These are phyloP conservation scores for Croton setiger DNA, from an alignment of 441 rosid species.

Conservation along the genomic window DNA sequence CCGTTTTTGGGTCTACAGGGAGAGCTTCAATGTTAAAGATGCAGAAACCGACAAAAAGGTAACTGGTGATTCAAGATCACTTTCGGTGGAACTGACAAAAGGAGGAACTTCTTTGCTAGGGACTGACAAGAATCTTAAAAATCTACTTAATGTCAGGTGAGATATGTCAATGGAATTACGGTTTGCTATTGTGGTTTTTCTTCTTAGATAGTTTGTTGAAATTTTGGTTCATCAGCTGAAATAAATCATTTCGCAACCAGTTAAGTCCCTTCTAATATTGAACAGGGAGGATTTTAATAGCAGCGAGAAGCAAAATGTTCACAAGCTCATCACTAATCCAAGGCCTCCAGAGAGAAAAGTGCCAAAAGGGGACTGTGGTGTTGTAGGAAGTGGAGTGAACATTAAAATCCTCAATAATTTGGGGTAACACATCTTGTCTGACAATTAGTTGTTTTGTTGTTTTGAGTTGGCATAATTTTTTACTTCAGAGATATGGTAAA, in stretches of 20 bases:
- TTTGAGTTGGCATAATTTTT: too few relatives aligned
- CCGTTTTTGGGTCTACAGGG: slow-evolving; percentile 10
- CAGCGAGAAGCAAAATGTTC: too few relatives aligned
- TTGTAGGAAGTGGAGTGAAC: too few relatives aligned
- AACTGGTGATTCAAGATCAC: slow-evolving; percentile 20
- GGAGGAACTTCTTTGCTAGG: slow-evolving; percentile 22
- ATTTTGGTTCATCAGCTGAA: slow-evolving; percentile 3
- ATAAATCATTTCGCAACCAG: neutral
- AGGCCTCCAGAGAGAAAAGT: too few relatives aligned
- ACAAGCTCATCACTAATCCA: too few relatives aligned
- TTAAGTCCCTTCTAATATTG: slow-evolving; percentile 7
- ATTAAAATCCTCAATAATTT: too few relatives aligned
- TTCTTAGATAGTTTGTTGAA: slow-evolving; percentile 3
- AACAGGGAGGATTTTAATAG: too few relatives aligned
- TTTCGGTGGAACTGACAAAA: slow-evolving; percentile 22
- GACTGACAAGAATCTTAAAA: slow-evolving; percentile 27
- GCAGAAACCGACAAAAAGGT: slow-evolving; percentile 26
- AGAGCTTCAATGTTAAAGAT: slow-evolving; percentile 24
- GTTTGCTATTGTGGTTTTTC: slow-evolving; percentile 10
- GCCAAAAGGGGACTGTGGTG: too few relatives aligned
- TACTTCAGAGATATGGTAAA: too few relatives aligned
- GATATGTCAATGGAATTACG: slow-evolving; percentile 5
- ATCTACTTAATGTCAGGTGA: slow-evolving; percentile 29
- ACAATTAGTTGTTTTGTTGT: too few relatives aligned
- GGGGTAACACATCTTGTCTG: too few relatives aligned